Evolutionary conservation across 129 eudicot genomes (phyloP), one percentile per base, ranked within the genome.

Genomic region (Chrysanthemum lavandulifolium): DNA sequence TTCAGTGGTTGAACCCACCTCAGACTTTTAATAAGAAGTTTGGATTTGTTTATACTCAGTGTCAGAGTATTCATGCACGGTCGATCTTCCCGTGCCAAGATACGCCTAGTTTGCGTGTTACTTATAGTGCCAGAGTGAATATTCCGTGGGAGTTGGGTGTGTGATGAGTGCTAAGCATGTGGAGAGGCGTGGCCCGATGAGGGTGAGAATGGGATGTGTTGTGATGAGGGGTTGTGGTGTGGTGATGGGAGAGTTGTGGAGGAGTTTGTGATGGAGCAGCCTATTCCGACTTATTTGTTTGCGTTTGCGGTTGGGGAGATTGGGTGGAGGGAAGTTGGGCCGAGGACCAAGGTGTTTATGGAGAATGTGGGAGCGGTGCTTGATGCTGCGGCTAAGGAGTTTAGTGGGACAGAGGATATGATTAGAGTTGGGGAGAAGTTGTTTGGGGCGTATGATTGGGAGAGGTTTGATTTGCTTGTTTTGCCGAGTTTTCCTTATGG

Each of bases 241-340:
- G 89, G 79, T 15, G 97, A 94, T 43, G 96, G 86, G 68, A 86
- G 98, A 77, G 86, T 94, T 7, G 98, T 94, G 40, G 98, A 94
- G 83, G 97, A 94, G 56, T 94, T 94, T 63, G 85, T 84, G 78
- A 94, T 94, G 98, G 98, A 94, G 59, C 98, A 94, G 77, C 97
- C 97, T 1, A 75, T 94, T 13, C 98, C 98, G 3, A 90, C 96
- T 8, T 94, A 94, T 36, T 57, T 94, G 62, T 90, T 94, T 72
- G 98, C 98, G 6, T 94, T 94, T 80, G 97, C 98, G 0, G 97
- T 88, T 73, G 98, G 98, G 63, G 97, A 94, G 73, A 76, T 94
- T 49, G 92, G 93, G 53, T 84, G 49, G 29, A 81, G 96, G 85
- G 98, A 94, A 73, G 96, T 94, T 69, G 98, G 98, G 9, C 97